Evolutionary conservation across 306 rosid genomes (phyloP).

Genomic region (Dryas octopetala): DNA sequence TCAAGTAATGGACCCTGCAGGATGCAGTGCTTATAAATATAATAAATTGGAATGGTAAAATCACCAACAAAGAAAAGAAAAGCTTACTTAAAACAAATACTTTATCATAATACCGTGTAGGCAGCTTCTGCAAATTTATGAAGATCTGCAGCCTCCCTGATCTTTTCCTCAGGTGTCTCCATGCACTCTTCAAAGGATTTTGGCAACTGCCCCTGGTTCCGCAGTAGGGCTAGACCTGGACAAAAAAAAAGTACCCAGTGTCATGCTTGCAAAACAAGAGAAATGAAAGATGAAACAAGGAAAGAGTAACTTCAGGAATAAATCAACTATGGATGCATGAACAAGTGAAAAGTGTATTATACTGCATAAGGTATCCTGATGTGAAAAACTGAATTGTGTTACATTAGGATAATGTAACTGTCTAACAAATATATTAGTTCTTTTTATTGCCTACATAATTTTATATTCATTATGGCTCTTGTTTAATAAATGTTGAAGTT

Average conservation of each 20-base stretch:
- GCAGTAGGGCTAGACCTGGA: conserved; percentile 84
- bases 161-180: conserved; percentile 52
- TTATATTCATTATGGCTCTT: too few relatives aligned
- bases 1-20: conserved; percentile 94
- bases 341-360: neutral
- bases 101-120: conserved; percentile 60
- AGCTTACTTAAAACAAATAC: conserved; percentile 1
- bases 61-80: conserved; percentile 11
- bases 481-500: too few relatives aligned
- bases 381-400: too few relatives aligned
- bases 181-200: conserved; percentile 43
- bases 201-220: conserved; percentile 42
- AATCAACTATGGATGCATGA: neutral
- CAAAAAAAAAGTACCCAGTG: conserved; percentile 27
- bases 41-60: conserved; percentile 5
- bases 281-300: conserved; percentile 11
- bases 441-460: too few relatives aligned
- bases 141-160: conserved; percentile 77
- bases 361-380: too few relatives aligned
- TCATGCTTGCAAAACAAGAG: conserved; percentile 9
- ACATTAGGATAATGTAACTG: too few relatives aligned
- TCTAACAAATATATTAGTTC: too few relatives aligned
- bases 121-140: conserved; percentile 97
- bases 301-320: conserved; percentile 3
- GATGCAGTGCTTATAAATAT: conserved; percentile 22